Evolutionary conservation across 225 moss, liverwort and hornwort genomes (phyloP).

Genomic region (Pseudisothecium myosuroides): DNA sequence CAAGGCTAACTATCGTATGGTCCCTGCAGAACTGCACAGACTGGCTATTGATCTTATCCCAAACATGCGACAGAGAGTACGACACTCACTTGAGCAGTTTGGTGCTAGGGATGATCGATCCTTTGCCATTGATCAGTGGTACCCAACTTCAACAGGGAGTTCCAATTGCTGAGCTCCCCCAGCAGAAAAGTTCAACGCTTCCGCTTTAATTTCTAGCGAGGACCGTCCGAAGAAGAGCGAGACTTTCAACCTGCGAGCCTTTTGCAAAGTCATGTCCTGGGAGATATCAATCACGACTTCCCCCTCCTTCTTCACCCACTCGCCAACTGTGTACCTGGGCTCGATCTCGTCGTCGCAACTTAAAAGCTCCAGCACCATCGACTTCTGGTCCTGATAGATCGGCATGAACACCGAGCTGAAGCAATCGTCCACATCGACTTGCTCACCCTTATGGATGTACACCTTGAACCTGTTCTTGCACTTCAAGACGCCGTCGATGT

Average conservation of each 20-base stretch:
- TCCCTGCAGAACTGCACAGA: not conserved
- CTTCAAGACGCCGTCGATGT: slow-evolving; percentile 8
- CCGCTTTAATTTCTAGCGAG: slow-evolving; percentile 18
- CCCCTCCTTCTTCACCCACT: slow-evolving; percentile 9
- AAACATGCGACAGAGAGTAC: not conserved
- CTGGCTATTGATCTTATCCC: not conserved
- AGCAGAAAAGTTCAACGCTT: slow-evolving; percentile 21
- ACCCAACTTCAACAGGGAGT: slow-evolving; percentile 2
- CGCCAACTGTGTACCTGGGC: slow-evolving; percentile 19
- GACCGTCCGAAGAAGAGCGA: slow-evolving; percentile 27
- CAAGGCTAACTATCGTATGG: not conserved
- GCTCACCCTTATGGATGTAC: not conserved
- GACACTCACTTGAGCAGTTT: not conserved
- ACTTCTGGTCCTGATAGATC: not conserved
- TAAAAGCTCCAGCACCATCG: not conserved
- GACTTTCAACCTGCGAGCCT: not conserved
- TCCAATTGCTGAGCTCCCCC: not conserved
- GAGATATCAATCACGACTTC: slow-evolving; percentile 19
- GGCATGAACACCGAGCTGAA: not conserved
- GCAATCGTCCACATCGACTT: not conserved
- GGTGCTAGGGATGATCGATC: not conserved
- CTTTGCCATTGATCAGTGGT: not conserved
- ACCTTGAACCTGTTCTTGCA: slow-evolving; percentile 4
- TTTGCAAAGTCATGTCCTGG: not conserved
- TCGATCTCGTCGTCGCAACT: slow-evolving; percentile 12